Evolutionary conservation across 2,329 filamentous ascomycete species (phyloP).

Genomic region (Paramyrothecium roridum): DNA sequence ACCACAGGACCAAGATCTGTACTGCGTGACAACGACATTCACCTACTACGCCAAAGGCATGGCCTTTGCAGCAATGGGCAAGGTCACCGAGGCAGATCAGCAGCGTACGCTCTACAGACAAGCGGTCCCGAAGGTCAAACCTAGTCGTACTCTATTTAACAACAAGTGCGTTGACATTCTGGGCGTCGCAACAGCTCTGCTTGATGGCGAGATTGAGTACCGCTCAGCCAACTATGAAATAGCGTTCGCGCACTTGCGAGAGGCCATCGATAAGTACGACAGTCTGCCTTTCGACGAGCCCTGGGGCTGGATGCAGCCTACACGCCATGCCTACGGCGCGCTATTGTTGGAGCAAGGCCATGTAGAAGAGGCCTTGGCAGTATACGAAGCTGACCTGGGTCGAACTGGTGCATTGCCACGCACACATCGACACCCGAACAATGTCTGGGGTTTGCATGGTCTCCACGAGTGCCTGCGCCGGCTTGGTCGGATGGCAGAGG

Average conservation of each 20-base stretch:
- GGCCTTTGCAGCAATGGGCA: slow-evolving; percentile 58
- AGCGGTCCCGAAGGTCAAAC: slow-evolving; percentile 50
- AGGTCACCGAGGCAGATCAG: slow-evolving; percentile 50
- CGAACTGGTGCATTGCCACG: slow-evolving; percentile 58
- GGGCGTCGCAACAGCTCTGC: slow-evolving; percentile 60
- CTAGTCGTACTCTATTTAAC: slow-evolving; percentile 50
- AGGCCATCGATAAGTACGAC: slow-evolving; percentile 59
- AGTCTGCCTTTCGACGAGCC: slow-evolving; percentile 68
- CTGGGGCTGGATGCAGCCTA: slow-evolving; percentile 78
- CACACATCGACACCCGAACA: slow-evolving; percentile 65
- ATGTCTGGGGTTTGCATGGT: slow-evolving; percentile 73
- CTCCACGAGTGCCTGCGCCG: slow-evolving; percentile 66
- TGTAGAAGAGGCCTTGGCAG: slow-evolving; percentile 50
- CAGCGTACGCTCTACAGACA: slow-evolving; percentile 48
- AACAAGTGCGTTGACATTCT: slow-evolving; percentile 54
- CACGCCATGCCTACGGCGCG: slow-evolving; percentile 67
- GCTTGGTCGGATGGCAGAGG: slow-evolving; percentile 39
- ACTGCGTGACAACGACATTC: slow-evolving; percentile 68
- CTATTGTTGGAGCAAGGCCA: slow-evolving; percentile 64
- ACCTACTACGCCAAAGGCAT: slow-evolving; percentile 66
- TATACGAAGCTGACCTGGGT: slow-evolving; percentile 62
- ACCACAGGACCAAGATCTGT: slow-evolving; percentile 57
- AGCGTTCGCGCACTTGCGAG: slow-evolving; percentile 58
- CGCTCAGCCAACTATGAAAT: slow-evolving; percentile 53
- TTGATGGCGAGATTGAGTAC: slow-evolving; percentile 73